phyloP scores from a whole-genome alignment of 352 stramenopile genomes.

The Aphanomyces stellatus region DNA sequence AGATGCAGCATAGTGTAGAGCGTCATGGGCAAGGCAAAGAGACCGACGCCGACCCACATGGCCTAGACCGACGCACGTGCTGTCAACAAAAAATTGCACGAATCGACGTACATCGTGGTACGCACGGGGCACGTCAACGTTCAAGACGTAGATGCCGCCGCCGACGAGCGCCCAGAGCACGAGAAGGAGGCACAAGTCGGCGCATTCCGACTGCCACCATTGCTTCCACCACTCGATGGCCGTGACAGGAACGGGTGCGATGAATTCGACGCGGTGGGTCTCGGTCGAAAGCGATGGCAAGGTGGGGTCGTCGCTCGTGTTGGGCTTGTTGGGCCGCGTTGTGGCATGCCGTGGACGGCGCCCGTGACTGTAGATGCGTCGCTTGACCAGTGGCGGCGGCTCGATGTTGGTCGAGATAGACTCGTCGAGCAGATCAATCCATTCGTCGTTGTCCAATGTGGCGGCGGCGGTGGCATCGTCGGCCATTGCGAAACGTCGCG shows the following conservation, averaged over 20 bases:
- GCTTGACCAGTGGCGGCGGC: too few species aligned
- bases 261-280: not conserved
- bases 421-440: too few species aligned
- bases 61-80: not conserved
- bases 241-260: not conserved
- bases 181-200: not conserved
- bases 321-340: too few species aligned
- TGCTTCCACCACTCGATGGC: not conserved
- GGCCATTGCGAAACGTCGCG: too few species aligned
- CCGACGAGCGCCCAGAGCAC: not conserved
- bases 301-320: not conserved
- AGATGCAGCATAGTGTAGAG: conserved; percentile 1
- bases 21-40: conserved; percentile 1
- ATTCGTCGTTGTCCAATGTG: too few species aligned
- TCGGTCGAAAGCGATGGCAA: not conserved
- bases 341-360: too few species aligned
- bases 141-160: conserved; percentile 5
- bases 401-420: too few species aligned
- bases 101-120: conserved; percentile 3
- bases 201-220: not conserved
- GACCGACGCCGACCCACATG: not conserved
- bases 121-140: conserved; percentile 13
- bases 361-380: too few species aligned
- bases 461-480: too few species aligned
- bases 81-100: not conserved